Evolutionary conservation across 129 eudicot genomes (phyloP), one percentile per base, ranked within the genome.

Genomic region (Flaveria ramosissima): DNA sequence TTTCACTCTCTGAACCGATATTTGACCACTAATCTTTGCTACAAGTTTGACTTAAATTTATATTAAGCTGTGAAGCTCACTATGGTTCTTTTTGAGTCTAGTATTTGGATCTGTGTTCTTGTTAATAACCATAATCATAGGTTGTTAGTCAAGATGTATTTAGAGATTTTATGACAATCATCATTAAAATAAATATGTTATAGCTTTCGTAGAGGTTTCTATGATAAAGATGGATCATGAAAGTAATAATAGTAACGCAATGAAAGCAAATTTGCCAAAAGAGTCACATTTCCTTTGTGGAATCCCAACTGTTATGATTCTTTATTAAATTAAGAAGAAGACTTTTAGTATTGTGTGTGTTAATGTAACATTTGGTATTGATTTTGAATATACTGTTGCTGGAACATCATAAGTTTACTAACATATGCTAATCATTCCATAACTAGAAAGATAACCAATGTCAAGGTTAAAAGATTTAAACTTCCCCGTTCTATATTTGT

Each of bases 371-470:
- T 56, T 56, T 55, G 11, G 13, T 20, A 17, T 4, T 55, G 6
- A 55, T 55, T 55, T 55, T 42, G 32, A 1, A 42, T 5, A 41
- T 3, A 2, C 32, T 0, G 8, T 45, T 68, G 14, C 19, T 43
- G 1, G 26, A 56, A 20, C 62, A 56, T 51, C 57, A 3, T 51
- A 51, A 51, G 57, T 9, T 15, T 9, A 50, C 56, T 2, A 16
- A 50, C 56, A 56, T 13, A 55, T 19, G 20, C 32, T 7, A 20
- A 20, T 7, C 53, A 7, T 67, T 67, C n/a, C 10, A 42, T 7
- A 64, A 32, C 46, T 64, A 65, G 70, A 65, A 65, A n/a, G 19
- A n/a, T 19, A 19, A 67, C 32, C 72, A 67, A 39, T 23, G 48
- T 41, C 30, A 42, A 19, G 20, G 43, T 11, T 9, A 17, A 11